Evolutionary conservation across 768 basidiomycete genomes (phyloP).

Genomic region (Hortiboletus flavorubellus): DNA sequence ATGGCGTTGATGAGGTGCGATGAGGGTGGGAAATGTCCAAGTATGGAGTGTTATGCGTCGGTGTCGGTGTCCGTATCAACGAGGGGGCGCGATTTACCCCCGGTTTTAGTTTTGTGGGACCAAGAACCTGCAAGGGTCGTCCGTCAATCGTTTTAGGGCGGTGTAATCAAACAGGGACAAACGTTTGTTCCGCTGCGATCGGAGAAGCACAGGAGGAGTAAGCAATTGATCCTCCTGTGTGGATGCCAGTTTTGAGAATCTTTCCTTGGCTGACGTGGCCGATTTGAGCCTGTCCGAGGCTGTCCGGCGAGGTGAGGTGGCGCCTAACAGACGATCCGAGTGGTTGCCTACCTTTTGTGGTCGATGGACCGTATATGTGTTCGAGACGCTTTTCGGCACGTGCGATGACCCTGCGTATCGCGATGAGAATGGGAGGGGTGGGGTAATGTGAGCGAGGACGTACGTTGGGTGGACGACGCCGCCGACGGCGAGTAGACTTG

Average conservation of each 20-base stretch:
- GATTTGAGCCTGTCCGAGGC: slow-evolving; percentile 14
- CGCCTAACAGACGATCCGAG: neutral
- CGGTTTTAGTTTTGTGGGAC: neutral
- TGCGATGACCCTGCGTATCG: slow-evolving; percentile 17
- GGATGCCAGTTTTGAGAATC: neutral
- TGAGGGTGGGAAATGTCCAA: slow-evolving; percentile 10
- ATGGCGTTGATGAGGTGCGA: neutral
- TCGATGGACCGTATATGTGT: slow-evolving; percentile 27
- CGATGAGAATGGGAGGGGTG: neutral
- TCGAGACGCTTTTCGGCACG: slow-evolving; percentile 29
- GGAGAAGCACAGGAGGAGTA: slow-evolving; percentile 12
- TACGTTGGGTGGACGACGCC: slow-evolving; percentile 34
- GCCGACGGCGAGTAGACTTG: slow-evolving; percentile 47
- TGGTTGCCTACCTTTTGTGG: slow-evolving; percentile 17
- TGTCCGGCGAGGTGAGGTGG: slow-evolving; percentile 6
- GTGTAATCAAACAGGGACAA: neutral
- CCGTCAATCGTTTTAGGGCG: neutral
- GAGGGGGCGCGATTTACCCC: slow-evolving; percentile 1
- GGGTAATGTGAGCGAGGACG: neutral
- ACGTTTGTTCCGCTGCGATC: slow-evolving; percentile 7
- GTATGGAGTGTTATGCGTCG: neutral
- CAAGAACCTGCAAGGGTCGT: neutral
- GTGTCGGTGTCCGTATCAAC: slow-evolving; percentile 8
- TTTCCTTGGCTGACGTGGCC: slow-evolving; percentile 16
- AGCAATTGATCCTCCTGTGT: slow-evolving; percentile 18